These are phyloP conservation scores for Passalora sequoiae DNA, from an alignment of 2,329 filamentous ascomycete species.

Conservation along the genomic window DNA sequence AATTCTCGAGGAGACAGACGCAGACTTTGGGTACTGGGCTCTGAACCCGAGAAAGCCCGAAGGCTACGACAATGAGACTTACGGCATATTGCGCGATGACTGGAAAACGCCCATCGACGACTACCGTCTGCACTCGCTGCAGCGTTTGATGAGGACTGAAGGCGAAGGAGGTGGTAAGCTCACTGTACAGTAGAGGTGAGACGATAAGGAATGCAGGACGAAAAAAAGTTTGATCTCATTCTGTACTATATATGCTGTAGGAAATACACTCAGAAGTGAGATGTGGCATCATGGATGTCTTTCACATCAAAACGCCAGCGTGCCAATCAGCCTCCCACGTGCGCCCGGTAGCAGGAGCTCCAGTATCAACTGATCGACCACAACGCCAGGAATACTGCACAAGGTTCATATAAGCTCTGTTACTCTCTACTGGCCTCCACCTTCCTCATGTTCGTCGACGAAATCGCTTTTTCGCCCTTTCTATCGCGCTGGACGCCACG, in stretches of 20 bases:
- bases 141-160: constrained; percentile 21
- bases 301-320: neutral
- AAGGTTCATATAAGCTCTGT: constrained; percentile 5
- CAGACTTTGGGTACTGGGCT: constrained; percentile 58
- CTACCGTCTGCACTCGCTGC: constrained; percentile 23
- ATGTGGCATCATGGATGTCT: constrained; percentile 1
- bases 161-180: neutral
- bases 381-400: constrained; percentile 4
- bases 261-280: neutral
- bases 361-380: neutral
- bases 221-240: neutral
- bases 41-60: constrained; percentile 61
- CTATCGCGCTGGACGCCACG: constrained; percentile 41
- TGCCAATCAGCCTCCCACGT: constrained; percentile 3
- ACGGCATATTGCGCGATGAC: constrained; percentile 58
- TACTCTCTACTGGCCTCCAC: constrained; percentile 6
- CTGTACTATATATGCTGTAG: neutral
- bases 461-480: constrained; percentile 23
- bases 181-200: neutral
- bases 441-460: constrained; percentile 18
- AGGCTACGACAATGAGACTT: constrained; percentile 53
- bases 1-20: constrained; percentile 56
- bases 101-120: constrained; percentile 50
- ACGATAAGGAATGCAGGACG: neutral
- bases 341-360: neutral